These are phyloP conservation scores for Escallonia rubra DNA, from an alignment of 129 eudicot genomes.

Conservation along the genomic window DNA sequence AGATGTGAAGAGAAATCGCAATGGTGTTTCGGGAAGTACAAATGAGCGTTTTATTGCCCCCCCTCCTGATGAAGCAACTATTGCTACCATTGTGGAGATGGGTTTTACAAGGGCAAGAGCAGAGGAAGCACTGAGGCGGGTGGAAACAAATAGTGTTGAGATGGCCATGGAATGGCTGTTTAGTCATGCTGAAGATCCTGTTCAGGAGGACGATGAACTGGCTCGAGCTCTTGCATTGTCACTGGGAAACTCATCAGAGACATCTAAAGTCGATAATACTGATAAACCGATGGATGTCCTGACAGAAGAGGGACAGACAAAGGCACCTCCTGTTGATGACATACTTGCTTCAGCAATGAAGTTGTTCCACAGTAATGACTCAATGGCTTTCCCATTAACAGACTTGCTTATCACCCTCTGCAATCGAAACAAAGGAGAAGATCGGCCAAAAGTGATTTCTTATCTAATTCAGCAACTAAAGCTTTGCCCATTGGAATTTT, in stretches of 20 bases:
- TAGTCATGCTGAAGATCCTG: constrained; percentile 91
- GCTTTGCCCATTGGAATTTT: constrained; percentile 61
- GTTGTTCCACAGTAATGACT: constrained; percentile 72
- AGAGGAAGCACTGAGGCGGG: constrained; percentile 93
- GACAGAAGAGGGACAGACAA: constrained; percentile 59
- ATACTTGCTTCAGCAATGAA: constrained; percentile 84
- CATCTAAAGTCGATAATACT: constrained; percentile 58
- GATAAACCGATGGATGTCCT: constrained; percentile 55
- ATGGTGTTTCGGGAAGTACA: constrained; percentile 53
- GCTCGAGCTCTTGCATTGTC: constrained; percentile 95
- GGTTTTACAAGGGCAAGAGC: constrained; percentile 95
- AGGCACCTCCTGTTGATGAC: constrained; percentile 81
- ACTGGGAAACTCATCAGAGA: constrained; percentile 79
- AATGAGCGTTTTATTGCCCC: constrained; percentile 74
- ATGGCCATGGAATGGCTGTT: constrained; percentile 99
- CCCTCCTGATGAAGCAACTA: constrained; percentile 95
- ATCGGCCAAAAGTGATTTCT: constrained; percentile 66
- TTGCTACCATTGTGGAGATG: constrained; percentile 94
- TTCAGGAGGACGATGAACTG: constrained; percentile 90
- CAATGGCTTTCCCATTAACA: constrained; percentile 73
- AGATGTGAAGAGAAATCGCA: constrained; percentile 59
- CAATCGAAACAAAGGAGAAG: constrained; percentile 90
- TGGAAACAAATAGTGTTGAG: constrained; percentile 92
- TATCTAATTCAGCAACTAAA: constrained; percentile 74
- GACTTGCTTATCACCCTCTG: constrained; percentile 86